A percentile compares a stretch with the other conserved stretches of the same genome.
phyloP scores from a whole-genome alignment of 1,284 basidiomycete genomes.

The Trichosporon sp. region DNA sequence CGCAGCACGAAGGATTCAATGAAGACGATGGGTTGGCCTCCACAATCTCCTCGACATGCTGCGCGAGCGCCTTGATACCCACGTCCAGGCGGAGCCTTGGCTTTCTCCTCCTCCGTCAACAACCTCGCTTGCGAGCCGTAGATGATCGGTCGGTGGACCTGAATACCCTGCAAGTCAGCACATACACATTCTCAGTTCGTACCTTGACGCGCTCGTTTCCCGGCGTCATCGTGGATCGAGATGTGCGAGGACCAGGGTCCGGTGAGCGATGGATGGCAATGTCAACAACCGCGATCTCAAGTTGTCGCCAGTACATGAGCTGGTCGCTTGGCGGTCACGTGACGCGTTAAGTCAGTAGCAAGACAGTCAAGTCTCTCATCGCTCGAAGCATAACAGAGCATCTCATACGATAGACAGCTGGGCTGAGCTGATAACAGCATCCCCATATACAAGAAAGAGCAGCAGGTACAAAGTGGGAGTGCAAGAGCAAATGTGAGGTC shows the following conservation, averaged over 20 bases:
- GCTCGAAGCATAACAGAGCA: no score
- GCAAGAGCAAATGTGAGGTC: not conserved
- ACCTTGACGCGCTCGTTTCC: conserved; percentile 32
- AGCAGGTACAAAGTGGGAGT: no score
- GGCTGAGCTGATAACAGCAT: no score
- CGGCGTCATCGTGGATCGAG: conserved; percentile 17
- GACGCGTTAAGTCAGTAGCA: not conserved
- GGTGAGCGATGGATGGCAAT: not conserved
- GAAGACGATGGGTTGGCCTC: no score
- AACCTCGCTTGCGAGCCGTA: conserved; percentile 93
- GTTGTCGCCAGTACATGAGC: not conserved
- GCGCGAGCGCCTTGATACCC: no score
- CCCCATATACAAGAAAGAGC: no score
- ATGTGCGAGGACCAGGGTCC: not conserved
- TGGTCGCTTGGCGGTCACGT: not conserved
- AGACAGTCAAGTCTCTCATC: no score
- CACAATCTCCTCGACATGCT: no score
- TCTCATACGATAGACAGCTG: no score
- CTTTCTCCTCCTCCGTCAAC: conserved; percentile 63
- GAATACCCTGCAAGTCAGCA: conserved; percentile 61
- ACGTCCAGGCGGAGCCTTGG: conserved; percentile 39
- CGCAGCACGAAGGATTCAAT: no score
- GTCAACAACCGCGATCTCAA: not conserved
- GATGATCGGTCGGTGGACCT: conserved; percentile 83
- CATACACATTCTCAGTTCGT: not conserved